Evolutionary conservation across 2,329 filamentous ascomycete genomes (phyloP), one percentile per base, ranked within the genome.

Genomic region (Albifimbria verrucaria): DNA sequence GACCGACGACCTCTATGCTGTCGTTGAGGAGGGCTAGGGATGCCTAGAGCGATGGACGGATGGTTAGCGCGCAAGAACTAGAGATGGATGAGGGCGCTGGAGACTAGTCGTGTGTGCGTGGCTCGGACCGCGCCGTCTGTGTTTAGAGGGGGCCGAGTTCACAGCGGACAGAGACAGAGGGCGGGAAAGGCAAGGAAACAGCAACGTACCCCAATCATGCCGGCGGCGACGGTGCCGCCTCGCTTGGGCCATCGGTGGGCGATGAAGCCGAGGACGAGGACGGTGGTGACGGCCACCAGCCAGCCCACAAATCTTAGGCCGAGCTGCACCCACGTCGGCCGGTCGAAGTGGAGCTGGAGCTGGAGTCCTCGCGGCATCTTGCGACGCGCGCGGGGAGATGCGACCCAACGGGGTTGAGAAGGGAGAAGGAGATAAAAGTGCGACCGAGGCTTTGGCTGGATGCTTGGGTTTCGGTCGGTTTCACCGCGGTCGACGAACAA

Each of bases 21-120:
- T 73, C 70, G 50, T 69, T 69, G 57, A 73, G 63, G 52, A 71
- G 59, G 22, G 70, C 64, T 17, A 70, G 59, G 48, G 60, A 57
- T 23, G 60, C 60, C 68, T 71, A 11, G 15, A 28, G 23, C 25
- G 32, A 47, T 43, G 50, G 56, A 52, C 58, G 52, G 26, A 23
- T 56, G 22, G 48, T 56, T 17, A 24, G 24, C 18, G 17, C 7
- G n/a, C n/a, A n/a, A n/a, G 32, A 18, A 36, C 20, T 24, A 48
- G 46, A n/a, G 18, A 17, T 4, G 24, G 18, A 44, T 44, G 41
- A 44, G 18, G 10, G 9, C 9, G 9, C n/a, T n/a, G n/a, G n/a
- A n/a, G n/a, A n/a, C n/a, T n/a, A n/a, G n/a, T n/a, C n/a, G n/a
- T n/a, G n/a, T n/a, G n/a, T n/a, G n/a, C n/a, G n/a, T n/a, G n/a